Base-by-base conservation (phyloP, 306 rosid genomes). In the Vicia villosa region DNA sequence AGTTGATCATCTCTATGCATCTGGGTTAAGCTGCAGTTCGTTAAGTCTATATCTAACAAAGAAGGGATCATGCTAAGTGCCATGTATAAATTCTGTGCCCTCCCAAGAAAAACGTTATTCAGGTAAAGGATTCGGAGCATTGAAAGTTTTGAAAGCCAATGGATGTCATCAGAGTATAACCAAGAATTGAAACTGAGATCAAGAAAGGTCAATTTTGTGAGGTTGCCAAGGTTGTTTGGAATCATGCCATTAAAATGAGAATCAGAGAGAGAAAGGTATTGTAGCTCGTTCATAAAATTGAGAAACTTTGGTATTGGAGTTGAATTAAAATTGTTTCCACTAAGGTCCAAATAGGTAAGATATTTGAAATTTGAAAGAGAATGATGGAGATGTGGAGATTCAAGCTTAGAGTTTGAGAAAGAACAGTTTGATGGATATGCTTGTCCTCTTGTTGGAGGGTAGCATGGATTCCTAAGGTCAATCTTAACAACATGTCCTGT, bases 101-200 rank as follows among this genome's bases (percentile, higher is more conserved):
- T 61, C 4, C 64, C 54, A n/a, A 82, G 72, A 50, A 42, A 5
- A 22, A 70, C 68, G 6, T 14, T 10, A 37, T 42, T 45, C 76
- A 78, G 43, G 60, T 70, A 69, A 52, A 82, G 73, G 26, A 20
- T 10, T 2, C 47, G 45, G 3, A 83, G 45, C 9, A 62, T 56
- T 8, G 47, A 12, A 57, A 83, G 80, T 15, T 59, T 14, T 13
- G 84, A 68, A 47, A 83, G 6, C 80, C 84, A 83, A 10, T 45
- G 3, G 8, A 63, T 13, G 16, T 68, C 74, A 47, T 68, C 72
- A 24, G 4, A 21, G 32, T 55, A 8, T 3, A 70, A 8, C 1
- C 43, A 64, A 16, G 16, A 8, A 28, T 70, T 30, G 51, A 3
- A 62, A 20, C 79, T 64, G 30, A 60, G 34, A 70, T 34, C 73